phyloP scores from a whole-genome alignment of 2,329 filamentous ascomycete genomes.

The Metarhizium guizhouense region DNA sequence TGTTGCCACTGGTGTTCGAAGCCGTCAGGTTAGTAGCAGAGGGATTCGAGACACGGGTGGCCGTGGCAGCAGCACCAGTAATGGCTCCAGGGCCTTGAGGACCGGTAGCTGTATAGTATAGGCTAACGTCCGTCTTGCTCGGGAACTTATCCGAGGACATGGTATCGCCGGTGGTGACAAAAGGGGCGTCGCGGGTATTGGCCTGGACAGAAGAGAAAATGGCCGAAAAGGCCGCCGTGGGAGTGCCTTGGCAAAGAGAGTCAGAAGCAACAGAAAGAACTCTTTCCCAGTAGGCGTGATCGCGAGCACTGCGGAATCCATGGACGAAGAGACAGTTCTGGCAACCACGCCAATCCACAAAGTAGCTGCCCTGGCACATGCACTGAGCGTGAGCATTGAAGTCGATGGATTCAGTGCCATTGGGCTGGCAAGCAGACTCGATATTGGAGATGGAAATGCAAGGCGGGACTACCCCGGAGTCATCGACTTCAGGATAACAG shows the following conservation, averaged over 20 bases:
- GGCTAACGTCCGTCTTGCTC: conserved; percentile 28
- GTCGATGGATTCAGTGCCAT: conserved; percentile 16
- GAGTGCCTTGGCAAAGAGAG: conserved; percentile 27
- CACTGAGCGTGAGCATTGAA: conserved; percentile 23
- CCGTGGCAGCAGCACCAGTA: conserved; percentile 29
- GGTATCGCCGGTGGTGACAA: conserved; percentile 22
- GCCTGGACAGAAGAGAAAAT: conserved; percentile 24
- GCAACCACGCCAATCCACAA: conserved; percentile 32
- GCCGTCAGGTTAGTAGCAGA: conserved; percentile 5
- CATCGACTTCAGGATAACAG: conserved; percentile 6
- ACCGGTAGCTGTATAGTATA: conserved; percentile 32
- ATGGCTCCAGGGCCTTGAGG: conserved; percentile 31
- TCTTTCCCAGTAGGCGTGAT: conserved; percentile 22
- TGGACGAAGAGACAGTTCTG: conserved; percentile 31
- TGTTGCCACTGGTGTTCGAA: conserved; percentile 5
- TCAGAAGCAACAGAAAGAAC: conserved; percentile 26
- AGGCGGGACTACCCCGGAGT: conserved; percentile 12
- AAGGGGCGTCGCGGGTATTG: conserved; percentile 10
- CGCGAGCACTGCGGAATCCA: conserved; percentile 27
- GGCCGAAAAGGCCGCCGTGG: conserved; percentile 24
- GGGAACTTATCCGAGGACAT: conserved; percentile 22
- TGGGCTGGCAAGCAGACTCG: conserved; percentile 20
- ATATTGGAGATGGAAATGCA: conserved; percentile 21
- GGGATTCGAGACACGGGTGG: conserved; percentile 18
- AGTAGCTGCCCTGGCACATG: conserved; percentile 35